phyloP scores from a whole-genome alignment of 1,284 basidiomycete genomes.

The Sanguinoderma infundibulare region DNA sequence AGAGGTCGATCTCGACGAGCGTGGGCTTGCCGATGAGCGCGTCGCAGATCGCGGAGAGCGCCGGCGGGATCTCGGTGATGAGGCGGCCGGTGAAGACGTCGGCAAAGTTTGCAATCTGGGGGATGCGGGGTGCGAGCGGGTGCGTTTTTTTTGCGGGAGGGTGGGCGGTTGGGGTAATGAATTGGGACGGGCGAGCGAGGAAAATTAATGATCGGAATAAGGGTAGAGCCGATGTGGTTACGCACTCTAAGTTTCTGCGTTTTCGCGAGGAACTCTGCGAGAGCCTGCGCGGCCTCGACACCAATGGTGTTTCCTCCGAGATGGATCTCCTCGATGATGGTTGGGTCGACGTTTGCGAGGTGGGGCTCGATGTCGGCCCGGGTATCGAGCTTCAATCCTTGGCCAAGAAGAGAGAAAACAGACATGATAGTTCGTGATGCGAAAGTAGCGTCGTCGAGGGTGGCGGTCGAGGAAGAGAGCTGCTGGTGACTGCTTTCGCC shows the following conservation, averaged over 20 bases:
- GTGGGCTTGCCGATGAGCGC: slow-evolving; percentile 81
- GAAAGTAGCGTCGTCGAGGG: neutral
- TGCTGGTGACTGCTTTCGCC: neutral
- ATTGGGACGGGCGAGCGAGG: slow-evolving; percentile 9
- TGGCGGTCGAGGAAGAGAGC: slow-evolving; percentile 17
- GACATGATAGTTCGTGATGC: slow-evolving; percentile 25
- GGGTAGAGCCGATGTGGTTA: neutral
- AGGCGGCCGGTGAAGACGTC: slow-evolving; percentile 98
- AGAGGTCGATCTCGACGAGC: slow-evolving; percentile 89
- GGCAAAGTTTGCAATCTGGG: slow-evolving; percentile 92
- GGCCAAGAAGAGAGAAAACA: slow-evolving; percentile 69
- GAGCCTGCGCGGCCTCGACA: slow-evolving; percentile 86
- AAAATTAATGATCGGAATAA: neutral
- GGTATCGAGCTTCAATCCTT: slow-evolving; percentile 84
- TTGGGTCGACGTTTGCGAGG: slow-evolving; percentile 69
- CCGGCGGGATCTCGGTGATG: slow-evolving; percentile 93
- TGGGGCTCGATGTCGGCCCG: slow-evolving; percentile 82
- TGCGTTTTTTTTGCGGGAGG: neutral
- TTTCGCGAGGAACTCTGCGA: slow-evolving; percentile 81
- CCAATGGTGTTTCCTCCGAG: slow-evolving; percentile 97
- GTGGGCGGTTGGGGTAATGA: neutral
- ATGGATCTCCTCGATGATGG: slow-evolving; percentile 85
- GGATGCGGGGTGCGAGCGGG: neutral
- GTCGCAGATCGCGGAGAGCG: slow-evolving; percentile 88
- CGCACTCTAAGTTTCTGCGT: slow-evolving; percentile 72